Evolutionary conservation across 176 grass and related monocot species (phyloP), one percentile per base, ranked within the genome.

Genomic region (Oryza officinalis): DNA sequence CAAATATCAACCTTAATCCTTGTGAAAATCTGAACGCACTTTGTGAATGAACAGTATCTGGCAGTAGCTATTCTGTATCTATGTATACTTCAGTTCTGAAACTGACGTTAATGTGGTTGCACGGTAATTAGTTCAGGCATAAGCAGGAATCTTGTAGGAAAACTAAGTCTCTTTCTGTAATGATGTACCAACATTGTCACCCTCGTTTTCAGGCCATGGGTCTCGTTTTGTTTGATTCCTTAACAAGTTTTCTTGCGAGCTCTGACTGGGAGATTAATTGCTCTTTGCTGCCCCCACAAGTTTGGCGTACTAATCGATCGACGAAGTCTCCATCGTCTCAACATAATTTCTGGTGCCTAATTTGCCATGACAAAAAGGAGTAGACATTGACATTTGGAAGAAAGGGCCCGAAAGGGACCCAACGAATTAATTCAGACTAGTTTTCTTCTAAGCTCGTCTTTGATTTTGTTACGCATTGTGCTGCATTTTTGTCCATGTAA

Each of bases 311-410:
- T 30, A 28, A 30, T 60, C 12, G 33, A 30, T 60, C 12, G 33
- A 75, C 10, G 0, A 74, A 10, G 30, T 88, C 67, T 59, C 44
- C 67, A 10, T 79, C 67, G 14, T 10, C 59, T 38, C 67, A 26
- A 74, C 80, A 54, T 72, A 72, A 72, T 83, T 83, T 84, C 75
- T 72, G 75, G 75, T 83, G 74, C 74, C 80, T 18, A 65, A 63
- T 71, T 65, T 30, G 17, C 31, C 65, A n/a, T 40, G 73, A 72
- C 30, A 71, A 46, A 79, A 63, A 7, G 37, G 40, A 70, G 33
- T 60, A 23, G 60, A 74, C 26, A 25, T 61, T 30, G 70, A 47
- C 20, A 43, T 86, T 28, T 18, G 6, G 28, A 33, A 71, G 78
- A 46, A 67, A 75, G 57, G 43, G 5, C 26, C 10, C 4, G 15